phyloP scores from a whole-genome alignment of 164 flowering plant genomes.

The Berberis vulgaris region DNA sequence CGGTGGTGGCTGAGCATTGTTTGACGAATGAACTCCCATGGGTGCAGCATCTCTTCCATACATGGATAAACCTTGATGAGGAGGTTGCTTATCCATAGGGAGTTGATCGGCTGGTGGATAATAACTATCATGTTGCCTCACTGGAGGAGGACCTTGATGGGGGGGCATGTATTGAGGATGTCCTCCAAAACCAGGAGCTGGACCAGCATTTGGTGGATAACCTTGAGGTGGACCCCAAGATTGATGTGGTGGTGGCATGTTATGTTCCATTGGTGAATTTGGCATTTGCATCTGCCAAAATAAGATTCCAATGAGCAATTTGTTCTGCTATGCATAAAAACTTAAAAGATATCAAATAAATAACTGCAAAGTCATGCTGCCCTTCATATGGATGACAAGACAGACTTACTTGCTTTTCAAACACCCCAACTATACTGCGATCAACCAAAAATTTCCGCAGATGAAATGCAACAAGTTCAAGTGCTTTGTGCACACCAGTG shows the following conservation, averaged over 20 bases:
- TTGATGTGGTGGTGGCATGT: conserved; percentile 65
- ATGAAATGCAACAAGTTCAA: conserved; percentile 79
- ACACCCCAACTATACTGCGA: conserved; percentile 62
- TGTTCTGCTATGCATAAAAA: not conserved
- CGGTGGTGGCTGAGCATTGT: conserved; percentile 43
- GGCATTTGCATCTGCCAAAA: conserved; percentile 59
- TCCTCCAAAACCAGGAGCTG: conserved; percentile 56
- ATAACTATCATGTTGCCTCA: conserved; percentile 56
- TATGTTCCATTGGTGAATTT: conserved; percentile 49
- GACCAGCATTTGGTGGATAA: conserved; percentile 41
- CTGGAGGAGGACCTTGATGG: conserved; percentile 12
- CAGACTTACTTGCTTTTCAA: conserved; percentile 68
- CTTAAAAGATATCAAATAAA: not conserved
- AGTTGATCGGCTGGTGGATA: conserved; percentile 66
- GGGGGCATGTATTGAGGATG: conserved; percentile 76
- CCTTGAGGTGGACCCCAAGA: conserved; percentile 84
- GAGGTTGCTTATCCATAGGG: conserved; percentile 59
- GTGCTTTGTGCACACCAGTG: conserved; percentile 60
- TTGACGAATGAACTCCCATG: conserved; percentile 40
- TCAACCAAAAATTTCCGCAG: conserved; percentile 89
- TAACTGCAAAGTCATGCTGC: not conserved
- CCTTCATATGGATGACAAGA: not conserved
- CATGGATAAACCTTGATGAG: conserved; percentile 53
- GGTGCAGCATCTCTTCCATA: conserved; percentile 75
- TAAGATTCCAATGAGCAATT: not conserved